Evolutionary conservation across 2,329 filamentous ascomycete species (phyloP).

Genomic region (Botrytis byssoidea): DNA sequence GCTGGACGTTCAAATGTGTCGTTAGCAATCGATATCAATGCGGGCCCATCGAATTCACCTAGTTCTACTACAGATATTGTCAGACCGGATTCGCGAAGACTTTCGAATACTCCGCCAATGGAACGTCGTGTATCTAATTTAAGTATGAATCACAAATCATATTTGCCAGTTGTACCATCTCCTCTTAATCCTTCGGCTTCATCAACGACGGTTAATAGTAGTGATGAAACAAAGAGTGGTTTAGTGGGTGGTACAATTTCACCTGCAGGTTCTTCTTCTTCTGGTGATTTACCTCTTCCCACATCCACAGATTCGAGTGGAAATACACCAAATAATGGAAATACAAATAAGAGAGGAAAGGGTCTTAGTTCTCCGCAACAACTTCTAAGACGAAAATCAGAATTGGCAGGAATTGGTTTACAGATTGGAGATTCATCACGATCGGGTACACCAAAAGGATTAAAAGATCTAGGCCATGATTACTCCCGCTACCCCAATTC

Average conservation of each 20-base stretch:
- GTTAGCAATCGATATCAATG: slow-evolving; percentile 13
- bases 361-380: slow-evolving; percentile 27
- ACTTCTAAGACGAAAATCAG: slow-evolving; percentile 30
- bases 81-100: slow-evolving; percentile 8
- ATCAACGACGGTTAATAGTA: slow-evolving; percentile 21
- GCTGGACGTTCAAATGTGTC: slow-evolving; percentile 20
- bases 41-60: neutral
- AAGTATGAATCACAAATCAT: slow-evolving; percentile 26
- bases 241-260: slow-evolving; percentile 16
- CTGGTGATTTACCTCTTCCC: slow-evolving; percentile 22
- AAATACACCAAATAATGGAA: slow-evolving; percentile 10
- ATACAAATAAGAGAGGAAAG: slow-evolving; percentile 19
- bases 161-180: slow-evolving; percentile 36
- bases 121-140: slow-evolving; percentile 18
- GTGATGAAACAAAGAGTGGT: slow-evolving; percentile 23
- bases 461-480: slow-evolving; percentile 35
- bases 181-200: slow-evolving; percentile 36
- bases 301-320: slow-evolving; percentile 16
- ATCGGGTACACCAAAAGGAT: slow-evolving; percentile 26
- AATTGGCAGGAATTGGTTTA: slow-evolving; percentile 18
- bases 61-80: slow-evolving; percentile 10
- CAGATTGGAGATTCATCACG: slow-evolving; percentile 8
- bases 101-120: slow-evolving; percentile 19
- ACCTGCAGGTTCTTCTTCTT: slow-evolving; percentile 26
- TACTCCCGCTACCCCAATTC: slow-evolving; percentile 38